These are phyloP conservation scores for Coemansia sp. DNA, from an alignment of 192 early-diverging fungal species.

Conservation along the genomic window DNA sequence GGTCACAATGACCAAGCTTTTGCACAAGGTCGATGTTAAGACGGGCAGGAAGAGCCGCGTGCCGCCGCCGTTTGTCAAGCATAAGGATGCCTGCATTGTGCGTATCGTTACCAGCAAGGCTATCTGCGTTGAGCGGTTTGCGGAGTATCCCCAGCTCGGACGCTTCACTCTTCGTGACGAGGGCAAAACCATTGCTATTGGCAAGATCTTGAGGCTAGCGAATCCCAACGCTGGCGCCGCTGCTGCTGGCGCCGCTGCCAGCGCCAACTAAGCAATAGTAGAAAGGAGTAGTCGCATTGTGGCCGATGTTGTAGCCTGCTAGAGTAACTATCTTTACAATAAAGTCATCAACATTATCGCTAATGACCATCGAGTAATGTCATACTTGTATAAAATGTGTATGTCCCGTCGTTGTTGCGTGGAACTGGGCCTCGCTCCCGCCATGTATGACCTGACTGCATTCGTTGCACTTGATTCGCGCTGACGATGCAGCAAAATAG, in stretches of 20 bases:
- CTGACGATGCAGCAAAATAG: background rate
- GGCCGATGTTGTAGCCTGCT: background rate
- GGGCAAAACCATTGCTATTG: slow-evolving; percentile 85
- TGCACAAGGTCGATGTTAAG: slow-evolving; percentile 89
- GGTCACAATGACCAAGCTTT: slow-evolving; percentile 74
- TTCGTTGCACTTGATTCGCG: slow-evolving; percentile 17
- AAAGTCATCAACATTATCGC: background rate
- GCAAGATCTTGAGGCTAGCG: slow-evolving; percentile 87
- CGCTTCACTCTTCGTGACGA: slow-evolving; percentile 99
- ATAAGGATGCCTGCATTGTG: slow-evolving; percentile 87
- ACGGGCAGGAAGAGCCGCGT: slow-evolving; percentile 84
- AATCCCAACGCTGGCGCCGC: slow-evolving; percentile 6
- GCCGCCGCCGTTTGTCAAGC: slow-evolving; percentile 93
- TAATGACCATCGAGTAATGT: background rate
- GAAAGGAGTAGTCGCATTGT: background rate
- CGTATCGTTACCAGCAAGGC: slow-evolving; percentile 76
- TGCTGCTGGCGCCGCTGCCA: slow-evolving; percentile 1
- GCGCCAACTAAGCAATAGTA: slow-evolving; percentile 11
- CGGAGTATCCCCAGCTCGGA: slow-evolving; percentile 87
- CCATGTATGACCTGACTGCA: slow-evolving; percentile 16
- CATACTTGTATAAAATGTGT: slow-evolving; percentile 7
- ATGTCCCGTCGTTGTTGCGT: slow-evolving; percentile 12
- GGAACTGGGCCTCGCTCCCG: slow-evolving; percentile 14
- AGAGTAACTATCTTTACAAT: background rate
- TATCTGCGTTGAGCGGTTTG: slow-evolving; percentile 87